Evolutionary conservation across 192 early-diverging fungal species (phyloP).

Genomic region (Backusella liffmaniae): DNA sequence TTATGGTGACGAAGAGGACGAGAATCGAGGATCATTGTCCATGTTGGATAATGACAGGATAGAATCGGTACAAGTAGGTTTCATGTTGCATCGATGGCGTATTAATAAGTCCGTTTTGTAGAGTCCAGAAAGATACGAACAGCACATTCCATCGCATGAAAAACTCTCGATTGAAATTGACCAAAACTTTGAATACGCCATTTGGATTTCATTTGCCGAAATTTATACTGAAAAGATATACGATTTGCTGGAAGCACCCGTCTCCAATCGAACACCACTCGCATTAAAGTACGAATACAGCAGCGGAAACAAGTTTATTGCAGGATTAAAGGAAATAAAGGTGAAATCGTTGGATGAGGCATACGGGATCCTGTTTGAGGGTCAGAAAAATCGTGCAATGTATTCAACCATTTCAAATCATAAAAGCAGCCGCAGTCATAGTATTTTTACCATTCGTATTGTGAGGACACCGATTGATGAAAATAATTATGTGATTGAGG

Average conservation of each 20-base stretch:
- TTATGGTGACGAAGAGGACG: conserved; percentile 26
- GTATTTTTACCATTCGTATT: conserved; percentile 66
- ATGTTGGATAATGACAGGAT: neutral
- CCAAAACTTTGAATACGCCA: conserved; percentile 67
- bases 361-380: conserved; percentile 53
- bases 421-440: conserved; percentile 60
- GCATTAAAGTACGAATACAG: conserved; percentile 39
- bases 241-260: conserved; percentile 67
- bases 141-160: neutral
- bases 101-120: neutral
- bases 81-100: too few species aligned
- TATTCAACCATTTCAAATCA: conserved; percentile 57
- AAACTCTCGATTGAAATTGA: conserved; percentile 31
- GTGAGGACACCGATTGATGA: conserved; percentile 53
- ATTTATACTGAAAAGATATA: conserved; percentile 87
- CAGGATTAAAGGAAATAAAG: conserved; percentile 57
- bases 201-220: conserved; percentile 89
- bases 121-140: neutral
- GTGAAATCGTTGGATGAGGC: conserved; percentile 58
- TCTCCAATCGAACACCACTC: conserved; percentile 26
- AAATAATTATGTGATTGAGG: conserved; percentile 40
- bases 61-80: neutral
- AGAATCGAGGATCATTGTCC: conserved; percentile 18
- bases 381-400: conserved; percentile 56
- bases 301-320: conserved; percentile 55